Percentiles rank a stretch among this genome's conserved stretches.
Evolutionary conservation across 192 early-diverging fungal genomes (phyloP).

Genomic region (Chytriomyces hyalinus): DNA sequence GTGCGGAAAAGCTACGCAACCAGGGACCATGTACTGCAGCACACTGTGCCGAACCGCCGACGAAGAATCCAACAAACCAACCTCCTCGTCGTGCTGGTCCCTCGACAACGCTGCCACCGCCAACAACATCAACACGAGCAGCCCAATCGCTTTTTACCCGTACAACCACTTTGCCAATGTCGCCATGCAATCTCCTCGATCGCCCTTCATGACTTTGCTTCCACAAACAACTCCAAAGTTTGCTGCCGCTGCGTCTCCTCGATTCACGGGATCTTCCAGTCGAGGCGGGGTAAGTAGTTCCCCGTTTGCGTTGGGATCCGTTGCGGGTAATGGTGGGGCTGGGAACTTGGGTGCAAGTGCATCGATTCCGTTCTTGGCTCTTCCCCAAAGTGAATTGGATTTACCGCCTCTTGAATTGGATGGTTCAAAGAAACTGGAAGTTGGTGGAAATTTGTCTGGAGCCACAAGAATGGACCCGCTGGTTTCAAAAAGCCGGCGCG

Average conservation of each 20-base stretch:
- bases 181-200: not conserved
- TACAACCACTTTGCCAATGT: slow-evolving; percentile 20
- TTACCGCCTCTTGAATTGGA: not conserved
- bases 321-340: not conserved
- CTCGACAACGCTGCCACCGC: not conserved
- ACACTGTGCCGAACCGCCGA: slow-evolving; percentile 3
- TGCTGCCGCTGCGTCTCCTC: slow-evolving; percentile 3
- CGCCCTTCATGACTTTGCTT: slow-evolving; percentile 2
- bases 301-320: not conserved
- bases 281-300: not conserved
- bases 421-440: not conserved
- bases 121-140: not conserved
- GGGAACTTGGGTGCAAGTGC: not conserved
- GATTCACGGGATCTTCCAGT: not conserved
- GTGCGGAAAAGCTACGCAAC: slow-evolving; percentile 19
- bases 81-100: not conserved
- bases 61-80: not conserved
- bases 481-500: not conserved
- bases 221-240: not conserved
- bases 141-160: slow-evolving; percentile 21
- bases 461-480: no score
- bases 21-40: slow-evolving; percentile 1
- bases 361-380: slow-evolving; percentile 11
- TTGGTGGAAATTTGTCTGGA: not conserved
- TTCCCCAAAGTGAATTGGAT: slow-evolving; percentile 6